Evolutionary conservation across 495 filamentous ascomycete genomes (phyloP), one percentile per base, ranked within the genome.

Genomic region (Penicillium parvum): DNA sequence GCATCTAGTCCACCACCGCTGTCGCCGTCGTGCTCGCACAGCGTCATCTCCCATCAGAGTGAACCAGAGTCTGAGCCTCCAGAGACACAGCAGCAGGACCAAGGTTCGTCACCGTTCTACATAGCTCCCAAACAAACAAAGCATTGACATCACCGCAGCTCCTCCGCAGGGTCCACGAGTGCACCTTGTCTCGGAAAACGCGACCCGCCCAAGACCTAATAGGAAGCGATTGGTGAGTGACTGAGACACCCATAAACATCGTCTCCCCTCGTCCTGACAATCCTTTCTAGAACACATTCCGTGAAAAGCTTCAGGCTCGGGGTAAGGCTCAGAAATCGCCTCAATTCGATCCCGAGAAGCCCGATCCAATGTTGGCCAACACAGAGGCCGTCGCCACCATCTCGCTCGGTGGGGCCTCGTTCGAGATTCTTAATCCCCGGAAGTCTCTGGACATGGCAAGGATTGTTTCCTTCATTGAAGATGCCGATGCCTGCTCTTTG

Each of bases 371-470:
- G 40, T 37, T 69, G 39, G 60, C 55, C 38, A 52, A 30, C 30
- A 52, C 57, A 18, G 48, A 47, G 45, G 43, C 58, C 33, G 54
- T 53, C 9, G 44, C 61, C 28, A 72, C 64, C 44, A 43, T 73
- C 44, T 57, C 61, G 19, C 61, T 68, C 45, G 57, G 68, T 18
- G 70, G 70, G 10, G 52, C 68, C n/a, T 61, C 58, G 16, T 73
- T 73, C 36, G 68, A 73, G 32, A 73, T 73, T 21, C 32, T 73
- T 12, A 73, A 73, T 22, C 70, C 70, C 17, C 65, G 64, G 37
- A 63, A 64, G 38, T 73, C 69, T 6, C 48, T 71, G 10, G 57
- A 66, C 40, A 45, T 66, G 9, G 53, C 65, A 3, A 59, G 65
- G 9, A 69, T 72, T 25, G 65, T 69, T 19, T 71, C 69, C 3